These are phyloP conservation scores for Solanum pimpinellifolium DNA, from an alignment of 257 asterid genomes.

Conservation along the genomic window DNA sequence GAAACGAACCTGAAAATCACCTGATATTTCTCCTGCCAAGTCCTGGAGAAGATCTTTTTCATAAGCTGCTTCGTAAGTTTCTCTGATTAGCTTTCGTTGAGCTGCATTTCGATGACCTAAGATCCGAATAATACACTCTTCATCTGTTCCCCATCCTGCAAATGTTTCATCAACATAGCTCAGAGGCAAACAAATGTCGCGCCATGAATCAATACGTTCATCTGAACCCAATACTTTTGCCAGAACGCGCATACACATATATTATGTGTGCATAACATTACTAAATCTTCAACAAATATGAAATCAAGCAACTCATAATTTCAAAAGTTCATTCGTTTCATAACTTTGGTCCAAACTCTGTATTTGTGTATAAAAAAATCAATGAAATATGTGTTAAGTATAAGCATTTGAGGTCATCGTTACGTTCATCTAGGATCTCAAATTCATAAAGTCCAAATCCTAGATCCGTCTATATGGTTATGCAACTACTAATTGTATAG, in stretches of 20 bases:
- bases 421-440: not conserved
- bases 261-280: too few relatives aligned
- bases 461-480: not conserved
- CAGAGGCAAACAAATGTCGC: not conserved
- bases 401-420: not conserved
- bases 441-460: not conserved
- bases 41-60: slow-evolving; percentile 73
- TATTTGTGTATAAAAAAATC: not conserved
- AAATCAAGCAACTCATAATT: not conserved
- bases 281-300: not conserved
- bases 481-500: not conserved
- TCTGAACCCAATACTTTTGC: not conserved
- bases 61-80: slow-evolving; percentile 46
- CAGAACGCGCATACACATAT: not conserved
- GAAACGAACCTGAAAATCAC: slow-evolving; percentile 30
- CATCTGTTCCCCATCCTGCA: slow-evolving; percentile 81
- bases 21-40: slow-evolving; percentile 68
- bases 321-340: not conserved
- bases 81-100: slow-evolving; percentile 62
- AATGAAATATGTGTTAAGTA: not conserved
- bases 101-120: slow-evolving; percentile 72
- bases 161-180: not conserved
- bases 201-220: not conserved
- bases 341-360: not conserved
- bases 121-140: slow-evolving; percentile 42